These are phyloP conservation scores for Trypanosoma cruzi DNA, from an alignment of 208 protist species.

Conservation along the genomic window DNA sequence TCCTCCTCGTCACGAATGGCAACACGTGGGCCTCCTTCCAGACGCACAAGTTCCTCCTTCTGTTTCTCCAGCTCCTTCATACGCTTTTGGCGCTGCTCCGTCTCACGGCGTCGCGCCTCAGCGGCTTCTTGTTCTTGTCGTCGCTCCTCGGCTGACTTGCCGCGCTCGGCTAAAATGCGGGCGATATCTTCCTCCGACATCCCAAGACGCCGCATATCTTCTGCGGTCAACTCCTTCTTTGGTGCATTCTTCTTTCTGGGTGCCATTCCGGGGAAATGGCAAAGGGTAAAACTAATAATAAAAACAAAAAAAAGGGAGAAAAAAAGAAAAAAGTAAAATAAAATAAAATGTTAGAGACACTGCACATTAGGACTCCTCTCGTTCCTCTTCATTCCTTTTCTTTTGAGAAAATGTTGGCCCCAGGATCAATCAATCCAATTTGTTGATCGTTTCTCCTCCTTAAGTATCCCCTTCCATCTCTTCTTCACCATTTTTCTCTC, in stretches of 20 bases:
- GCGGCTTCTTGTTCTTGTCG: conserved; percentile 41
- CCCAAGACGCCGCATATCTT: conserved; percentile 80
- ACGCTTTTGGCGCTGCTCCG: conserved; percentile 16
- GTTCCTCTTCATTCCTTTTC: too few species aligned
- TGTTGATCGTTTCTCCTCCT: not conserved
- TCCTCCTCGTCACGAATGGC: conserved; percentile 42
- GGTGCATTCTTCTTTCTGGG: conserved; percentile 69
- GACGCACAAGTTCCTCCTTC: conserved; percentile 21
- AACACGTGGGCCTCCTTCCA: conserved; percentile 32
- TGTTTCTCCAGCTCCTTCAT: conserved; percentile 14
- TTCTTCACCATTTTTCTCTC: not conserved
- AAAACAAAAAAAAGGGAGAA: not conserved
- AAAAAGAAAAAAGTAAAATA: not conserved
- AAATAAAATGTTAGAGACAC: not conserved
- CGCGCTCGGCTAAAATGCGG: conserved; percentile 66
- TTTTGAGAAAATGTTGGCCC: too few species aligned
- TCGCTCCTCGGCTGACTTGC: conserved; percentile 63
- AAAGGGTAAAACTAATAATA: not conserved
- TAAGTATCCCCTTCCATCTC: not conserved
- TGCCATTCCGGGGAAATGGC: conserved; percentile 35
- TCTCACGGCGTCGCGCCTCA: conserved; percentile 30
- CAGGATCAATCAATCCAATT: too few species aligned
- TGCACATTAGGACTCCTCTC: too few species aligned
- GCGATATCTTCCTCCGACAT: conserved; percentile 75
- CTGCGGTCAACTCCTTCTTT: conserved; percentile 58